Conservation (phyloP, 2,329 filamentous ascomycete species). For the Teratosphaeria viscida region DNA sequence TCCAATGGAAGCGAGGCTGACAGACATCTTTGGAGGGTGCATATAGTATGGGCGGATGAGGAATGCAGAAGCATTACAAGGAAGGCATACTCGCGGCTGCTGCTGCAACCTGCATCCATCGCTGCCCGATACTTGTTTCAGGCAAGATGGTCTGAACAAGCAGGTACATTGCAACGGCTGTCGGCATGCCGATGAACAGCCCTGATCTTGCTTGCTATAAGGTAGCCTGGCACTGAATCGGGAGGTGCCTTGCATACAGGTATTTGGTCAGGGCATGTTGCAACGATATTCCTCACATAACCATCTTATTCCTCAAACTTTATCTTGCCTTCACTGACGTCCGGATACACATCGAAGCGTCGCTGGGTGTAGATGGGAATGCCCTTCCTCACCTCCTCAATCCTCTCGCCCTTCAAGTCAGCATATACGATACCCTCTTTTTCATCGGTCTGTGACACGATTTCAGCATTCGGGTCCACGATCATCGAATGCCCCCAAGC, state of each 20-base stretch:
- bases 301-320: conserved; percentile 21
- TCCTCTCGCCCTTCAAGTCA: conserved; percentile 56
- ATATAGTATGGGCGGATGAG: background rate
- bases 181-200: background rate
- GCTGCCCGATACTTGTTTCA: background rate
- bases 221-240: background rate
- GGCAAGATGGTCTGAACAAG: no score
- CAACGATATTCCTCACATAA: background rate
- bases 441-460: conserved; percentile 72
- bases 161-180: background rate
- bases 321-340: conserved; percentile 57
- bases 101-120: background rate
- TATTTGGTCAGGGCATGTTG: background rate
- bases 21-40: no score
- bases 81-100: background rate
- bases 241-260: background rate
- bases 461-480: conserved; percentile 73
- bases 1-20: no score
- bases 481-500: conserved; percentile 90
- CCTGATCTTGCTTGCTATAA: background rate
- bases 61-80: background rate
- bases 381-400: conserved; percentile 65
- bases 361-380: conserved; percentile 80
- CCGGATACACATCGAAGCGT: conserved; percentile 89
- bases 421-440: conserved; percentile 64